Evolutionary conservation across 768 basidiomycete species (phyloP).

Genomic region (Auricularia sp.): DNA sequence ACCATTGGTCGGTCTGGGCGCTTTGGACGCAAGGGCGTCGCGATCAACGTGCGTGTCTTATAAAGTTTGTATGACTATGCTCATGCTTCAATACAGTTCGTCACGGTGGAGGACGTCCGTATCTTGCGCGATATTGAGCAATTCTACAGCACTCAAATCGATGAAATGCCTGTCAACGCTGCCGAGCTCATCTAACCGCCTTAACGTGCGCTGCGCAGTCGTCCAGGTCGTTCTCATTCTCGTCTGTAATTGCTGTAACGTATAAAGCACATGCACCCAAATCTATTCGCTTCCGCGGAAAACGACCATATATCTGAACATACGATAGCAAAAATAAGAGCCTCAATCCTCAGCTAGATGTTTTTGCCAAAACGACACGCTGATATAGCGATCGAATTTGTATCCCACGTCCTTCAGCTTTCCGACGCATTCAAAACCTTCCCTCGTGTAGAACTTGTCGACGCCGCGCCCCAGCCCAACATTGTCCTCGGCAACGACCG

Average conservation of each 20-base stretch:
- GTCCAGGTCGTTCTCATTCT: background rate
- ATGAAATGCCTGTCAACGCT: constrained; percentile 98
- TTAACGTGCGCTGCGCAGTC: background rate
- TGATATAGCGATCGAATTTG: background rate
- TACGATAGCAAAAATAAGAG: too few species aligned
- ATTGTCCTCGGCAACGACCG: background rate
- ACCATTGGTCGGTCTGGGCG: constrained; percentile 99
- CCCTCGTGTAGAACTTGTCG: background rate
- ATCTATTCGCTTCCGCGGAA: background rate
- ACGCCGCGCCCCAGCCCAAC: background rate
- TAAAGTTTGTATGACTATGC: background rate
- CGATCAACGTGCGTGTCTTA: constrained; percentile 74
- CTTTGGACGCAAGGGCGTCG: constrained; percentile 98
- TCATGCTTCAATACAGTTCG: constrained; percentile 45
- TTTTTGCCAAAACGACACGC: background rate
- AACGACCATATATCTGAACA: too few species aligned
- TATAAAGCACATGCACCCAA: background rate
- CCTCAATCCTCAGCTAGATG: too few species aligned
- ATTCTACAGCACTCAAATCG: constrained; percentile 95
- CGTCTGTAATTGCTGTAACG: background rate
- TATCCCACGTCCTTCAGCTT: background rate
- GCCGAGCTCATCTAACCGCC: constrained; percentile 78
- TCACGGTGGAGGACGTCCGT: constrained; percentile 90
- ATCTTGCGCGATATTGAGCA: constrained; percentile 97
- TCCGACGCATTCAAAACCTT: background rate